Base-by-base conservation (phyloP, 192 early-diverging fungal genomes). In the Lobosporangium transversale region DNA sequence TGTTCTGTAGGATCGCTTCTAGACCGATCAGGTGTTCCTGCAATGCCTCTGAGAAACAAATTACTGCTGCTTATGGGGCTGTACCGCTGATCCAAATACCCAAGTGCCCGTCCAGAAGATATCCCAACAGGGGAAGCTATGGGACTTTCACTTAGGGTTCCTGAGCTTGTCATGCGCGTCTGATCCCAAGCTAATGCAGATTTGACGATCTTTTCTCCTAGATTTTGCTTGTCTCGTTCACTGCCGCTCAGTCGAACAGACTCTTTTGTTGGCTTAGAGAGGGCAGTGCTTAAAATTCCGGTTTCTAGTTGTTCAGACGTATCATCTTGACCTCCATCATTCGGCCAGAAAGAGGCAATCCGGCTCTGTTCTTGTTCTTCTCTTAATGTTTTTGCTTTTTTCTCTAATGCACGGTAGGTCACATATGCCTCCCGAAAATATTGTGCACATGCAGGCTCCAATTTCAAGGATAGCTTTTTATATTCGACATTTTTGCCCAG, bases 131-230 rank as follows among this genome's bases (percentile, higher is more conserved):
- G 35, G 12, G 49, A 58, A 29, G 32, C 31, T 1, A 36, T 20
- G 0, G 44, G 30, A 11, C 53, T 62, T 6, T 60, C 42, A 0
- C 29, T 47, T 17, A 61, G 3, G 17, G 6, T 17, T 9, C 31
- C 26, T 7, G 43, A 23, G 8, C 20, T 8, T 18, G 21, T 48
- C 5, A 29, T 20, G 18, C 17, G 52, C 2, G 31, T 9, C 20
- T 66, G 47, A 36, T 76, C 73, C 59, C 73, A 67, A n/a, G 73
- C 53, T 21, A 58, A 18, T 20, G 73, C n/a, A 2, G 58, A 61
- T 42, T 52, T 61, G 30, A 62, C 17, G 42, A 76, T 58, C 30
- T 47, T 48, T 15, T 27, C 37, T 8, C 40, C 54, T 57, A 14
- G 33, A 12, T 50, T 51, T 53, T 42, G 44, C 11, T 35, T 21